phyloP scores from a whole-genome alignment of 768 basidiomycete genomes.

The Psilocybe tampanensis region DNA sequence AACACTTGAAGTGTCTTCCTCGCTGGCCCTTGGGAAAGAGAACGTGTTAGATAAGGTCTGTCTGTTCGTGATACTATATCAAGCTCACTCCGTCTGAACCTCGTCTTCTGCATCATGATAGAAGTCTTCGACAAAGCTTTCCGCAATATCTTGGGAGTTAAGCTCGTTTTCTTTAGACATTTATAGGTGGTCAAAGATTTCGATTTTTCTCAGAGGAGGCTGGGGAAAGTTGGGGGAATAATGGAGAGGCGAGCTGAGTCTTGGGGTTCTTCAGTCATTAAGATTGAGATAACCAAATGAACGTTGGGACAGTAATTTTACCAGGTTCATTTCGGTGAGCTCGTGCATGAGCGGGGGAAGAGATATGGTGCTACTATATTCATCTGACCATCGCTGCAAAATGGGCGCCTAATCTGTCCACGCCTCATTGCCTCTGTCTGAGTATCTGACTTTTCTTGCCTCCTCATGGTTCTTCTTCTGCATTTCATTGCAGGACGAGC shows the following conservation, averaged over 20 bases:
- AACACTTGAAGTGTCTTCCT: conserved; percentile 29
- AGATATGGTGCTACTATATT: background rate
- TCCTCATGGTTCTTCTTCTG: too few relatives aligned
- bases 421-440: too few relatives aligned
- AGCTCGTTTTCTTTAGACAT: background rate
- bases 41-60: background rate
- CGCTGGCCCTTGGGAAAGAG: conserved; percentile 8
- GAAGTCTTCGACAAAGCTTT: conserved; percentile 21
- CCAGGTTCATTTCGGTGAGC: conserved; percentile 26
- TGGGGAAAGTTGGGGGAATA: too few relatives aligned
- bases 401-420: background rate
- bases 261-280: background rate
- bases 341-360: background rate
- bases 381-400: too few relatives aligned
- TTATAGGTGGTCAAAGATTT: too few relatives aligned
- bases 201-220: too few relatives aligned
- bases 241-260: background rate
- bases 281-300: conserved; percentile 14
- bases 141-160: conserved; percentile 10
- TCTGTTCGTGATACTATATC: background rate
- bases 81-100: conserved; percentile 15
- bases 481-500: too few relatives aligned
- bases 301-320: conserved; percentile 15
- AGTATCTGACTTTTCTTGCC: too few relatives aligned
- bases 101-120: conserved; percentile 19